These are phyloP conservation scores for Bacterosira constricta DNA, from an alignment of 108 stramenopile genomes.

Conservation along the genomic window DNA sequence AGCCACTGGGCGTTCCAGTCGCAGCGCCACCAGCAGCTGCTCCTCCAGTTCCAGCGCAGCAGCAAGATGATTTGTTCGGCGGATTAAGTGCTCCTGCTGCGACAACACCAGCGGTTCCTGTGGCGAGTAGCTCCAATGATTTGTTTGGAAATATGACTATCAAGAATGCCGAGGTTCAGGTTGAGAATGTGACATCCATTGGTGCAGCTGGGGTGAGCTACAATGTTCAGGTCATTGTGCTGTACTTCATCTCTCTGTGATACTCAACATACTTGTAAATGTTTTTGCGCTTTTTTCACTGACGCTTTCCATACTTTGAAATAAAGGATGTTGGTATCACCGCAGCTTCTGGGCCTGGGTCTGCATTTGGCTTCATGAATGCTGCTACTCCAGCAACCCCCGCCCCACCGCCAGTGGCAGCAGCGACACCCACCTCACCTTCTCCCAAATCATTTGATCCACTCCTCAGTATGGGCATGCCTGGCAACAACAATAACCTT, in stretches of 20 bases:
- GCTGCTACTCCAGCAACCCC: constrained; percentile 25
- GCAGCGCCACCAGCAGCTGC: constrained; percentile 24
- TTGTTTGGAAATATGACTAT: constrained; percentile 60
- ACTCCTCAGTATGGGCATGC: constrained; percentile 38
- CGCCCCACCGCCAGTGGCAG: constrained; percentile 13
- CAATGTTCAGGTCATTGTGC: too few relatives aligned
- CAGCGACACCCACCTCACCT: constrained; percentile 15
- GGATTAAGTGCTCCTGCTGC: constrained; percentile 14
- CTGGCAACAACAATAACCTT: constrained; percentile 7
- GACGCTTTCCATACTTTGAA: background rate
- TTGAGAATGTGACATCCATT: constrained; percentile 4
- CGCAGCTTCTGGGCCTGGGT: constrained; percentile 46
- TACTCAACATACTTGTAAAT: background rate
- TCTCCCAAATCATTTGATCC: constrained; percentile 71
- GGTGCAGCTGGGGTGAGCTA: constrained; percentile 19
- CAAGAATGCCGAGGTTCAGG: constrained; percentile 19
- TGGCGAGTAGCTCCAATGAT: constrained; percentile 25
- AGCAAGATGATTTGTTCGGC: constrained; percentile 53
- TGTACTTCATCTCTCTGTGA: background rate
- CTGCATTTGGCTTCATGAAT: constrained; percentile 85
- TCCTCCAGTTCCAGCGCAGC: constrained; percentile 10
- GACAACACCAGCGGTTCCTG: background rate
- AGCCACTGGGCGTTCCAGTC: constrained; percentile 10
- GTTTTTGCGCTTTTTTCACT: background rate
- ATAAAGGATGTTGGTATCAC: constrained; percentile 4